These are phyloP conservation scores for Aspergillus sclerotioniger DNA, from an alignment of 495 filamentous ascomycete species.

Conservation along the genomic window DNA sequence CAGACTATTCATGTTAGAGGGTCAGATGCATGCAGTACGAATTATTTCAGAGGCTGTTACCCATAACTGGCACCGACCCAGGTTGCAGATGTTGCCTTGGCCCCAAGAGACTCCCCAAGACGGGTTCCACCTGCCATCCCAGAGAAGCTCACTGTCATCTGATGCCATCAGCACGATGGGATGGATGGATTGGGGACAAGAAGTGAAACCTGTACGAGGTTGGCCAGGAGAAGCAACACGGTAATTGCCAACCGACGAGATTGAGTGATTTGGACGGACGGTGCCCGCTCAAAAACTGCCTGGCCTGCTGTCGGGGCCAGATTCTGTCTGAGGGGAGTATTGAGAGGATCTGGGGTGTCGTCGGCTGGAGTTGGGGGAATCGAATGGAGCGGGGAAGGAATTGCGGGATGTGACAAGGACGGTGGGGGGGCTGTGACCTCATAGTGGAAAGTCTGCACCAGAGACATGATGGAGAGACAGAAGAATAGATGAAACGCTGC, in stretches of 20 bases:
- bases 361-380: slow-evolving; percentile 2
- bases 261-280: slow-evolving; percentile 16
- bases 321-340: not conserved
- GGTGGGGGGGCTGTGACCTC: not conserved
- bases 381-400: not conserved
- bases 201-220: slow-evolving; percentile 28
- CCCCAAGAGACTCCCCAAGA: slow-evolving; percentile 24
- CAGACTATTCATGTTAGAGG: slow-evolving; percentile 26
- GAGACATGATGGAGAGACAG: slow-evolving; percentile 3
- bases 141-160: slow-evolving; percentile 36
- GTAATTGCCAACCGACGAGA: slow-evolving; percentile 22
- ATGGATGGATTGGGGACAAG: not conserved
- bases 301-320: slow-evolving; percentile 13
- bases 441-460: slow-evolving; percentile 6
- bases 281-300: slow-evolving; percentile 23
- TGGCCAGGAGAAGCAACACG: slow-evolving; percentile 24
- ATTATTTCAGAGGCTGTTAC: slow-evolving; percentile 10
- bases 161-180: not conserved
- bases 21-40: no score
- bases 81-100: slow-evolving; percentile 23
- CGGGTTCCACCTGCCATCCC: slow-evolving; percentile 30
- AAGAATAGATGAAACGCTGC: not conserved
- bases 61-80: slow-evolving; percentile 36
- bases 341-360: not conserved
- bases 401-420: not conserved